Evolutionary conservation across 352 stramenopile genomes (phyloP), one percentile per base, ranked within the genome.

Genomic region (Phytophthora pini): DNA sequence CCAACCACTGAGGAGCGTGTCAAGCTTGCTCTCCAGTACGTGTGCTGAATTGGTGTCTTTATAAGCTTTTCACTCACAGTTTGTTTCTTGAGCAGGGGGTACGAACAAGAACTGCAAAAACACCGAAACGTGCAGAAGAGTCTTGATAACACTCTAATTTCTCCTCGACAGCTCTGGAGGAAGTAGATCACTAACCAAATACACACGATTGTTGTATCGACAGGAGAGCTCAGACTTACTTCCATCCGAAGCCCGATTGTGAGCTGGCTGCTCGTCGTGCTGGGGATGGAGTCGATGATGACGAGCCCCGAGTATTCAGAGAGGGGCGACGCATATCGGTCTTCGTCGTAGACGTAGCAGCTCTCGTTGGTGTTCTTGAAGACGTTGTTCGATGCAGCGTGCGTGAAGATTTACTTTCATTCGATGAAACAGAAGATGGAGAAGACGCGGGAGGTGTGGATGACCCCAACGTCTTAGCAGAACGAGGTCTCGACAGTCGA

Each of bases 1-100:
- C 81, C 83, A 8, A 73, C 79, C 2, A 86, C 77, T 0, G 83
- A 89, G 50, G 77, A 90, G n/a, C 83, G 79, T 43, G 73, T 92
- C 3, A 82, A 80, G 1, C 56, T 81, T 40, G 76, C 73, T 26
- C 59, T 90, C 10, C 63, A 72, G 80, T 92, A 56, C 40, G 72
- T 76, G 8, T 15, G 31, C 31, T 49, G 17, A n/a, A 11, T 15
- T 56, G 5, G 3, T 40, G 9, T 15, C 13, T 55, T 59, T 20
- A 0, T 5, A 11, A 29, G 15, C 10, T 13, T 22, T 5, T 15
- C 17, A 8, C 10, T 45, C 32, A 34, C 52, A n/a, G 29, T 61
- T 32, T 63, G 27, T 38, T 13, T 65, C 13, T 49, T 60, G 43
- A 40, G 10, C 50, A 85, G 76, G 20, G 68, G 65, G 13, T 85